Conservation (phyloP, 1,284 basidiomycete species). For the Rhodotorula sp. region DNA sequence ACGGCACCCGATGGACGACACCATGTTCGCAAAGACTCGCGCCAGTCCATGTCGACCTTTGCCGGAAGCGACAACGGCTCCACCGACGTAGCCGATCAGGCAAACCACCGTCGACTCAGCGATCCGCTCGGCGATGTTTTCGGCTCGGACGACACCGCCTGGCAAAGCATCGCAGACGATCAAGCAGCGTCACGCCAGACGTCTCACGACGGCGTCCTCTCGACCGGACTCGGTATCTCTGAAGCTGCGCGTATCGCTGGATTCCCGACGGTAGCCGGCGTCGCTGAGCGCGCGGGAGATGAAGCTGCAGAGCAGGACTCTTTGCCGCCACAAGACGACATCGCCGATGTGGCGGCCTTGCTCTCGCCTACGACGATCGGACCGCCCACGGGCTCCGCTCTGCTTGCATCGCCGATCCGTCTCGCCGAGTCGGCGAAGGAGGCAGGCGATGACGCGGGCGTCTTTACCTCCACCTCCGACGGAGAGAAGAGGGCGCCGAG, state of each 20-base stretch:
- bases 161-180: slow-evolving; percentile 30
- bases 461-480: slow-evolving; percentile 9
- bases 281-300: slow-evolving; percentile 19
- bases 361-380: slow-evolving; percentile 17
- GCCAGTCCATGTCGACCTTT: not conserved
- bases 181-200: slow-evolving; percentile 4
- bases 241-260: not conserved
- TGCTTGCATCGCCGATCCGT: slow-evolving; percentile 42
- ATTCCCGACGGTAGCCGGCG: slow-evolving; percentile 3
- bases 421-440: slow-evolving; percentile 19
- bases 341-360: slow-evolving; percentile 37
- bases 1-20: too few relatives aligned
- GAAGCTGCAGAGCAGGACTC: slow-evolving; percentile 7
- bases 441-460: not conserved
- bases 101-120: too few relatives aligned
- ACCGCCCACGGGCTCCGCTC: slow-evolving; percentile 3
- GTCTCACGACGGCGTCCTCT: slow-evolving; percentile 23
- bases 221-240: slow-evolving; percentile 38
- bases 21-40: not conserved
- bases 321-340: slow-evolving; percentile 33
- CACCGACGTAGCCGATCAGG: not conserved
- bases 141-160: slow-evolving; percentile 39
- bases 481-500: slow-evolving; percentile 5
- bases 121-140: slow-evolving; percentile 40
- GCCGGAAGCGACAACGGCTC: slow-evolving; percentile 2